Base-by-base conservation (phyloP, 495 filamentous ascomycete genomes). In the Talaromyces borbonicus region DNA sequence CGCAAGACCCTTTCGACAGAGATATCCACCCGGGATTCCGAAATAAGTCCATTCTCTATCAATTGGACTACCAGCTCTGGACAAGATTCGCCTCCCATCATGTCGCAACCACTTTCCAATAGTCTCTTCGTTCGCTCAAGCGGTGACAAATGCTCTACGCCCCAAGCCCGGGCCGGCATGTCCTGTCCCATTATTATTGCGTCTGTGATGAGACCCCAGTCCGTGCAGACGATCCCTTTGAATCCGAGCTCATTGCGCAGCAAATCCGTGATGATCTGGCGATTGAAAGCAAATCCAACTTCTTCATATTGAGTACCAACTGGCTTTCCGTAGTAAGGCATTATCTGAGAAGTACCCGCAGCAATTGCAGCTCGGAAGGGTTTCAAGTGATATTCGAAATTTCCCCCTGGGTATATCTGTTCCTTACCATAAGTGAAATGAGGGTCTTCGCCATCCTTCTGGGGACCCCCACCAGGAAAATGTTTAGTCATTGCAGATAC, bases 361-460 rank as follows among this genome's bases (percentile, higher is more conserved):
- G 52, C 56, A 20, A 67, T 57, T 29, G 26, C 26, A 29, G 26
- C 26, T 6, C 26, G 26, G 26, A 29, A 29, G 11, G 26, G 26
- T 11, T 29, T 11, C 30, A 63, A 49, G 24, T 65, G 60, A 46
- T 62, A 54, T 4, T 63, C 50, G 3, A 60, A 40, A 19, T 65
- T 62, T 14, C 60, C 45, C 0, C 64, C 64, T 1, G 62, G 62
- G 18, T 65, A 65, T 0, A 50, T 55, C 47, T 60, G 52, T 3
- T 67, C 53, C 46, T 58, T 55, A 2, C 64, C 64, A 40, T 65
- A 67, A 6, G 42, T 30, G 38, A 67, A 67, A 31, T 67, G 64
- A 1, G 55, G 49, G 47, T 67, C 64, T 27, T 67, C 60, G 27
- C 64, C 62, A 26, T 65, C 50, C 41, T 61, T 39, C 52, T 54